Evolutionary conservation across 116 monocot genomes (phyloP).

Genomic region (Phalaenopsis hybrid): DNA sequence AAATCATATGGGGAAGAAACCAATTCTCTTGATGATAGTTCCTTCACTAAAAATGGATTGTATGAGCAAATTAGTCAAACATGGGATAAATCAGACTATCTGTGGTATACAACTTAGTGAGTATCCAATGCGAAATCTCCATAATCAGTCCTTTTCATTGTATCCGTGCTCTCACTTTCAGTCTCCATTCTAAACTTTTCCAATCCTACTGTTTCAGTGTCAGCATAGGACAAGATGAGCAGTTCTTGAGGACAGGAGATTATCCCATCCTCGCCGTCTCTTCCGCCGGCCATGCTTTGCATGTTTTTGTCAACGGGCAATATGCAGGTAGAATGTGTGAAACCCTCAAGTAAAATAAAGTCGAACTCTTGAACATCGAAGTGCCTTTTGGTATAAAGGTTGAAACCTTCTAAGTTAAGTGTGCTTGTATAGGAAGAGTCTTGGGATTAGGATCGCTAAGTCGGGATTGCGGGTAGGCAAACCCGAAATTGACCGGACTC

Average conservation of each 20-base stretch:
- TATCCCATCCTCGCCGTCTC: constrained; percentile 60
- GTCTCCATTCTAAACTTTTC: neutral
- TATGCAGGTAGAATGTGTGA: constrained; percentile 35
- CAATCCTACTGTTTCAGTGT: constrained; percentile 42
- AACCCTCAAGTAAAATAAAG: no score
- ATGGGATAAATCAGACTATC: constrained; percentile 57
- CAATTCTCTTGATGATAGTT: constrained; percentile 26
- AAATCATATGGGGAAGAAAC: constrained; percentile 55
- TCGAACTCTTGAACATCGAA: no score
- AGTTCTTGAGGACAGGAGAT: constrained; percentile 53
- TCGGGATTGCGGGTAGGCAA: no score
- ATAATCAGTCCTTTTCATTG: neutral
- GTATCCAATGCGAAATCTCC: constrained; percentile 9
- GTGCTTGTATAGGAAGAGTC: no score
- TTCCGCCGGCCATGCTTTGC: constrained; percentile 92
- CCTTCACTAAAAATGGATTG: constrained; percentile 52
- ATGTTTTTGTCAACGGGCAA: constrained; percentile 79
- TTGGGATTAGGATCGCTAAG: no score
- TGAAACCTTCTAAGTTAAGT: no score
- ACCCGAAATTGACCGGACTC: no score
- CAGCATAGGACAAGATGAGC: constrained; percentile 52
- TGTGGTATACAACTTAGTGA: constrained; percentile 90
- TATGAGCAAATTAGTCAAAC: constrained; percentile 67
- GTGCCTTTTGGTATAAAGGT: no score
- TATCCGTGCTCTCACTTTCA: neutral